Conservation (phyloP, 371 early-diverging fungal species). For the Lichtheimia hyalospora region DNA sequence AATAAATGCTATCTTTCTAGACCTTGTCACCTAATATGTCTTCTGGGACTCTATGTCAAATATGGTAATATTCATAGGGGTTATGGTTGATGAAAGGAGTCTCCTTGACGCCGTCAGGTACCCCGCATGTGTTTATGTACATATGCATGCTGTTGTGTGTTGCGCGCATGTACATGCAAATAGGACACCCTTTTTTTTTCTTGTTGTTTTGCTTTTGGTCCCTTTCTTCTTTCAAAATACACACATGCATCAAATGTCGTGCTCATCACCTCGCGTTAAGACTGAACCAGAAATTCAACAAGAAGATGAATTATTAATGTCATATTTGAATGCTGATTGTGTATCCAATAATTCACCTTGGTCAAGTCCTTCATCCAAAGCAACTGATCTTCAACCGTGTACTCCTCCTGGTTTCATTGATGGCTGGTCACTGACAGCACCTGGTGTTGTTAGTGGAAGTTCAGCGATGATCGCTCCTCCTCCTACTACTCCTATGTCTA, state of each 20-base stretch:
- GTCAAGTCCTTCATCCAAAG: not conserved
- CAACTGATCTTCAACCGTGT: no score
- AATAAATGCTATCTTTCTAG: no score
- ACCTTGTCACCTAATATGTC: no score
- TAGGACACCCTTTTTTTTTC: constrained; percentile 8
- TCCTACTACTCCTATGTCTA: no score
- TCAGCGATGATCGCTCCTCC: no score
- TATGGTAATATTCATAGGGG: not conserved
- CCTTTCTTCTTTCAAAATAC: not conserved
- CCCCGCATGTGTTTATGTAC: not conserved
- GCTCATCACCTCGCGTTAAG: constrained; percentile 14
- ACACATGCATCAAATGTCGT: not conserved
- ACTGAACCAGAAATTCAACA: constrained; percentile 24
- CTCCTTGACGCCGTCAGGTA: not conserved
- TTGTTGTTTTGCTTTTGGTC: constrained; percentile 9
- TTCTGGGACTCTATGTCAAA: not conserved
- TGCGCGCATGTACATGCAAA: not conserved
- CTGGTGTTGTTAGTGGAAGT: no score
- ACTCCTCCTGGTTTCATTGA: no score
- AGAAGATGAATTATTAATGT: constrained; percentile 35
- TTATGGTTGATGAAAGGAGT: not conserved
- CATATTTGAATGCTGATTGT: constrained; percentile 36
- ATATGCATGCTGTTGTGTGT: not conserved
- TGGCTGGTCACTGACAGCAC: no score
- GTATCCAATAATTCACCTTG: constrained; percentile 12